Conservation (phyloP, 495 filamentous ascomycete genomes). For the Neurospora tetrasperma region DNA sequence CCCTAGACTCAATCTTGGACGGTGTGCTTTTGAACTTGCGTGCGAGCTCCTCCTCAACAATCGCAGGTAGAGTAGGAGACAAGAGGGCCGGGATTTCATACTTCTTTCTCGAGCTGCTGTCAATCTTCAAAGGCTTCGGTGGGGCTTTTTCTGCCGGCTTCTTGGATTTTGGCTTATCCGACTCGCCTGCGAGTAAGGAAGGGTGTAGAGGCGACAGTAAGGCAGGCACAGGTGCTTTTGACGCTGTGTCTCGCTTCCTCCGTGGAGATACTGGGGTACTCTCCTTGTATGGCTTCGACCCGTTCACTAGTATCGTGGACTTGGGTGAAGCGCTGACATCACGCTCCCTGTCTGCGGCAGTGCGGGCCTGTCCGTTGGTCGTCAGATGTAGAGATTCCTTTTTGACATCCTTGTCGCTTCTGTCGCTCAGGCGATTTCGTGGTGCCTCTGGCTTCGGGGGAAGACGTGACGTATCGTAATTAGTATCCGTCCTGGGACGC, state of each 20-base stretch:
- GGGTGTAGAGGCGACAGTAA: slow-evolving; percentile 35
- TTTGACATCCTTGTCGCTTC: slow-evolving; percentile 16
- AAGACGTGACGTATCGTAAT: slow-evolving; percentile 17
- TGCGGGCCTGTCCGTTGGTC: slow-evolving; percentile 25
- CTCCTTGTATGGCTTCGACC: slow-evolving; percentile 20
- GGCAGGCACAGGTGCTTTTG: slow-evolving; percentile 24
- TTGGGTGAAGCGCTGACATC: slow-evolving; percentile 29
- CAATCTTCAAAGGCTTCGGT: slow-evolving; percentile 12
- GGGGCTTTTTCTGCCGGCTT: slow-evolving; percentile 24
- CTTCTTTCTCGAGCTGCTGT: slow-evolving; percentile 13
- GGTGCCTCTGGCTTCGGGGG: slow-evolving; percentile 16
- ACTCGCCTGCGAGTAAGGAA: slow-evolving; percentile 21
- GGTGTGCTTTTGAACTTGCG: slow-evolving; percentile 21
- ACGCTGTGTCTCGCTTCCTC: slow-evolving; percentile 22
- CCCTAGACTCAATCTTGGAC: slow-evolving; percentile 23
- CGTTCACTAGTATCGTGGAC: slow-evolving; percentile 35
- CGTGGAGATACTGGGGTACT: slow-evolving; percentile 23
- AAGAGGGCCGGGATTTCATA: slow-evolving; percentile 31
- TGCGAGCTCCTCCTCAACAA: slow-evolving; percentile 34
- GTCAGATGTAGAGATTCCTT: slow-evolving; percentile 17
- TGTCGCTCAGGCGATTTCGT: slow-evolving; percentile 17
- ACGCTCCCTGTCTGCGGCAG: slow-evolving; percentile 17
- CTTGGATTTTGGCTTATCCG: slow-evolving; percentile 16
- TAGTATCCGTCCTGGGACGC: slow-evolving; percentile 26
- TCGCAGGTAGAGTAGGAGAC: slow-evolving; percentile 36